Evolutionary conservation across 371 early-diverging fungal genomes (phyloP).

Genomic region (Rhizopus microsporus): DNA sequence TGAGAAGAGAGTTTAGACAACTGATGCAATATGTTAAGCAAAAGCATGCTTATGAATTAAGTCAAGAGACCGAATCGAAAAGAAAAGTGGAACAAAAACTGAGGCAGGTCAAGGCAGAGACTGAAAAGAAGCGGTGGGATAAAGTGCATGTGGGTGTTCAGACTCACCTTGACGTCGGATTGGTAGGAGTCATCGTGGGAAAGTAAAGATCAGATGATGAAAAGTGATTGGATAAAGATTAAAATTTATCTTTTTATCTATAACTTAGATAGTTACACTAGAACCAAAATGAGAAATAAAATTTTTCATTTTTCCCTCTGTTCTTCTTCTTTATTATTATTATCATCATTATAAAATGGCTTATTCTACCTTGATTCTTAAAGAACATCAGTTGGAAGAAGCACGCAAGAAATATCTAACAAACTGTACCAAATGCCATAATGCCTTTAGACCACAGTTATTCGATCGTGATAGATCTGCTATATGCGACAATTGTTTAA

Average conservation of each 20-base stretch:
- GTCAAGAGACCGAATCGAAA: conserved; percentile 41
- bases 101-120: conserved; percentile 49
- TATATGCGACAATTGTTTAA: conserved; percentile 40
- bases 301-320: conserved; percentile 8
- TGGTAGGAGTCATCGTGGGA: conserved; percentile 23
- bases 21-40: conserved; percentile 51
- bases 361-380: conserved; percentile 16
- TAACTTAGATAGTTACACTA: conserved; percentile 3
- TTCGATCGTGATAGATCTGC: conserved; percentile 41
- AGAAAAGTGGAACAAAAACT: conserved; percentile 40
- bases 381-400: conserved; percentile 17
- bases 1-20: conserved; percentile 60
- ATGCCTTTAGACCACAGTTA: conserved; percentile 33
- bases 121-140: conserved; percentile 49
- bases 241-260: conserved; percentile 5
- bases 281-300: conserved; percentile 3
- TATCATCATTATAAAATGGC: conserved; percentile 12
- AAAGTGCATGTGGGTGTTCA: conserved; percentile 41
- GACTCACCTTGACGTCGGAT: conserved; percentile 31
- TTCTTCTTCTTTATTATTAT: conserved; percentile 15
- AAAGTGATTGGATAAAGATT: conserved; percentile 31
- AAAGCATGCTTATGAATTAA: conserved; percentile 45
- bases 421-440: conserved; percentile 39
- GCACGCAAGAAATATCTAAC: conserved; percentile 35
- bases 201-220: conserved; percentile 28